phyloP scores from a whole-genome alignment of 331 rosid species.

The Quercus phellos region DNA sequence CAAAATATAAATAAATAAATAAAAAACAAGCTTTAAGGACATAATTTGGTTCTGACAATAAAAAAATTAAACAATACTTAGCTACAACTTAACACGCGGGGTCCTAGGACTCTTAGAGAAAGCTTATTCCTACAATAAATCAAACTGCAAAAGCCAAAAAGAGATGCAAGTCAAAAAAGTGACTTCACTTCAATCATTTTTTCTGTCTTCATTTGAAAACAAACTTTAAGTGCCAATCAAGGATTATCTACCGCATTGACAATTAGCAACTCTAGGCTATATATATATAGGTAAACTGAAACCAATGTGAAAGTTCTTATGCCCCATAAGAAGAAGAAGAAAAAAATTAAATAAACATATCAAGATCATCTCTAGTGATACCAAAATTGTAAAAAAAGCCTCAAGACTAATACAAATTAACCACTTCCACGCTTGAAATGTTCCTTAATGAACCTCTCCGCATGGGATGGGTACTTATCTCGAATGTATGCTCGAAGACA shows the following conservation, averaged over 20 bases:
- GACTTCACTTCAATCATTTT: slow-evolving; percentile 39
- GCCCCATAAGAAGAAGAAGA: neutral
- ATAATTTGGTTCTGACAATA: neutral
- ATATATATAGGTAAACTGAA: slow-evolving; percentile 15
- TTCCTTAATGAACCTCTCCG: slow-evolving; percentile 69
- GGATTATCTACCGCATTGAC: slow-evolving; percentile 47
- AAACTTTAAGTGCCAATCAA: slow-evolving; percentile 29
- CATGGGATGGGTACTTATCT: slow-evolving; percentile 68
- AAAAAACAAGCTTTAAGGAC: neutral
- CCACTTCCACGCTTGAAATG: slow-evolving; percentile 79
- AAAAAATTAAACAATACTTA: neutral
- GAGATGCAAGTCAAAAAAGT: slow-evolving; percentile 45
- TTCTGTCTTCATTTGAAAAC: slow-evolving; percentile 24
- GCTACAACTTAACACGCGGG: neutral
- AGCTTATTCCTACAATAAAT: neutral
- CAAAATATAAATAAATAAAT: neutral
- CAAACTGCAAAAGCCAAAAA: slow-evolving; percentile 22
- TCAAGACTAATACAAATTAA: slow-evolving; percentile 28
- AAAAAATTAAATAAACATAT: slow-evolving; percentile 3
- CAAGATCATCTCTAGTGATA: slow-evolving; percentile 10
- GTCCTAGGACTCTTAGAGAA: neutral
- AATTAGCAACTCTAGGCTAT: slow-evolving; percentile 21
- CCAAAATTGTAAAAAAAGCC: slow-evolving; percentile 10
- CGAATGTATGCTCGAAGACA: slow-evolving; percentile 74
- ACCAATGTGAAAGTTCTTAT: slow-evolving; percentile 3